Percentiles rank a stretch among this genome's conserved stretches.
These are phyloP conservation scores for Colletotrichum sublineola DNA, from an alignment of 2,329 filamentous ascomycete genomes.

Conservation along the genomic window DNA sequence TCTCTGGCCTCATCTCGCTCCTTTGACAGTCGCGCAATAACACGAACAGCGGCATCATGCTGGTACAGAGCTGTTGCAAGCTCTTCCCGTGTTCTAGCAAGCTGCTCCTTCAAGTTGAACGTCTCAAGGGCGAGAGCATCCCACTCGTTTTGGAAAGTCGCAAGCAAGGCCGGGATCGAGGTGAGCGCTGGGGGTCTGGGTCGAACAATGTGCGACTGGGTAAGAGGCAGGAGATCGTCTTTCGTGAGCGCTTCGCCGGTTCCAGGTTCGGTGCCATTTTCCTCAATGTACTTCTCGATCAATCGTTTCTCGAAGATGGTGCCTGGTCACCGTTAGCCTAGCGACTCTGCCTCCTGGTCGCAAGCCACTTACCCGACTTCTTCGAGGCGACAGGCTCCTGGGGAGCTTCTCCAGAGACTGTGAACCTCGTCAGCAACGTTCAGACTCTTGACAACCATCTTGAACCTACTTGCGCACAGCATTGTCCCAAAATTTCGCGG, in stretches of 20 bases:
- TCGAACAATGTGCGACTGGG: conserved; percentile 84
- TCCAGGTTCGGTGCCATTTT: conserved; percentile 92
- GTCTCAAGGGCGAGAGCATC: conserved; percentile 92
- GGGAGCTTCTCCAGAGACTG: conserved; percentile 96
- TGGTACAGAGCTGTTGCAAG: conserved; percentile 95
- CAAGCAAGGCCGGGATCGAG: conserved; percentile 93
- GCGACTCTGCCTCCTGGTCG: not conserved
- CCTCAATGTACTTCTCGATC: conserved; percentile 93
- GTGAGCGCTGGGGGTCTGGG: conserved; percentile 94
- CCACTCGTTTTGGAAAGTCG: conserved; percentile 98
- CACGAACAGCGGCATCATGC: conserved; percentile 95
- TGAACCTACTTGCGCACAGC: conserved; percentile 56
- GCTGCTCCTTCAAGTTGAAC: conserved; percentile 89
- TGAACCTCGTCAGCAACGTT: conserved; percentile 42
- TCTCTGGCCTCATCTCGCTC: conserved; percentile 94
- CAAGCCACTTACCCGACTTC: conserved; percentile 80
- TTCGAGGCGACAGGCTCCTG: conserved; percentile 94
- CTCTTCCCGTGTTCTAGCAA: conserved; percentile 92
- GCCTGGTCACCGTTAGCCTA: conserved; percentile 61
- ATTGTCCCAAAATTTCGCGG: conserved; percentile 36
- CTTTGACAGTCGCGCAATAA: conserved; percentile 90
- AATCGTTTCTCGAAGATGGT: conserved; percentile 95
- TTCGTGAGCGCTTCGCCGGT: conserved; percentile 85
- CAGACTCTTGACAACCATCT: not conserved
- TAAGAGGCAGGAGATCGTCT: conserved; percentile 90